Conservation (phyloP, 1,284 basidiomycete genomes). For the Paramarasmius palmivorus region DNA sequence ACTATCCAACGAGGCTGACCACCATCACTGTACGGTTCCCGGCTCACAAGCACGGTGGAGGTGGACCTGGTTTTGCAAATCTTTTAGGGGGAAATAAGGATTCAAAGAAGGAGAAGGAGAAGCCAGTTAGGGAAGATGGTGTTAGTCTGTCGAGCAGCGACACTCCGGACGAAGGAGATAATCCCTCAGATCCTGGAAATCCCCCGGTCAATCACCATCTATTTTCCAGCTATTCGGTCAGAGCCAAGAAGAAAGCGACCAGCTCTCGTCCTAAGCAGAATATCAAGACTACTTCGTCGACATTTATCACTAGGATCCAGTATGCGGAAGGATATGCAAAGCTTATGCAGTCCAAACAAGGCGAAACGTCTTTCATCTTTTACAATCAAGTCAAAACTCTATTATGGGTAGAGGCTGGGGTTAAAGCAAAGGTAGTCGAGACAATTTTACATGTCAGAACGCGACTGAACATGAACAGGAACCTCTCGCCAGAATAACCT, state of each 20-base stretch:
- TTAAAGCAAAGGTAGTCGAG: constrained; percentile 67
- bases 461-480: constrained; percentile 53
- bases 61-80: constrained; percentile 61
- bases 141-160: constrained; percentile 77
- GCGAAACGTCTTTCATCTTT: constrained; percentile 82
- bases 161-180: constrained; percentile 58
- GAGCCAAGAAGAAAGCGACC: constrained; percentile 59
- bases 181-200: constrained; percentile 32
- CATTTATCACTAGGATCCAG: constrained; percentile 86
- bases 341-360: constrained; percentile 73
- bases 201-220: constrained; percentile 11
- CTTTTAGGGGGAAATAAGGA: constrained; percentile 66
- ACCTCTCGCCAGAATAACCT: constrained; percentile 82
- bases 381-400: constrained; percentile 82
- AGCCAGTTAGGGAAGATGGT: constrained; percentile 59
- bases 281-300: constrained; percentile 84
- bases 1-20: constrained; percentile 65
- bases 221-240: constrained; percentile 19
- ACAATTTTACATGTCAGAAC: constrained; percentile 12
- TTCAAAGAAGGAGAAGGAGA: constrained; percentile 57
- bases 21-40: constrained; percentile 65
- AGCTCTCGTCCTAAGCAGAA: constrained; percentile 81
- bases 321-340: constrained; percentile 76
- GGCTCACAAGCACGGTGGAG: constrained; percentile 47
- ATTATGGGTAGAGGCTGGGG: constrained; percentile 80